Percentiles rank a stretch among this genome's conserved stretches.
These are phyloP conservation scores for Paecilomyces sp. DNA, from an alignment of 2,329 filamentous ascomycete genomes.

Conservation along the genomic window DNA sequence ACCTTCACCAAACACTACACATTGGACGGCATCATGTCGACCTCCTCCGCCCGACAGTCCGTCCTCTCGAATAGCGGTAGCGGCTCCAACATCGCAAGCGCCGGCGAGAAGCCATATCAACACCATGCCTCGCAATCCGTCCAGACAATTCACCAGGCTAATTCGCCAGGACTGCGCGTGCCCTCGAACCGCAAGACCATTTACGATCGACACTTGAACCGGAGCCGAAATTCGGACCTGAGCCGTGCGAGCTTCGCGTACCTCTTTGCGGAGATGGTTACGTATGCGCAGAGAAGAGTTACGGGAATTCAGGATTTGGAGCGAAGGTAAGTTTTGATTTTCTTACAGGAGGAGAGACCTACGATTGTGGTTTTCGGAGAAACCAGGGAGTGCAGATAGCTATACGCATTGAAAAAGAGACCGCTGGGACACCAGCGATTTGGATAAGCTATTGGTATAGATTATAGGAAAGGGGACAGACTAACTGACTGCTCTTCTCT, in stretches of 20 bases:
- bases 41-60: conserved; percentile 20
- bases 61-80: conserved; percentile 24
- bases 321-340: conserved; percentile 56
- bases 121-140: conserved; percentile 32
- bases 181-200: conserved; percentile 95
- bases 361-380: background rate
- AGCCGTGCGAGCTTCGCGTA: conserved; percentile 94
- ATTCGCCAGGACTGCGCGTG: conserved; percentile 61
- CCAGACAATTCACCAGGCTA: conserved; percentile 40
- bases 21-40: conserved; percentile 17
- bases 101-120: conserved; percentile 13
- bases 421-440: background rate
- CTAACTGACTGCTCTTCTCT: background rate
- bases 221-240: conserved; percentile 78
- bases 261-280: conserved; percentile 93
- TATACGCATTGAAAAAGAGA: background rate
- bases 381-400: background rate
- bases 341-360: background rate
- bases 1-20: background rate
- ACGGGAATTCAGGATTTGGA: conserved; percentile 92
- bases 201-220: conserved; percentile 91
- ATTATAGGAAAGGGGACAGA: background rate
- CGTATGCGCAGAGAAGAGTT: conserved; percentile 83
- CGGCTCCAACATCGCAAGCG: conserved; percentile 12
- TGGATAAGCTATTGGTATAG: background rate